A percentile compares a stretch with the other conserved stretches of the same genome.
These are phyloP conservation scores for Penicillium sp. DNA, from an alignment of 2,329 filamentous ascomycete genomes.

Conservation along the genomic window DNA sequence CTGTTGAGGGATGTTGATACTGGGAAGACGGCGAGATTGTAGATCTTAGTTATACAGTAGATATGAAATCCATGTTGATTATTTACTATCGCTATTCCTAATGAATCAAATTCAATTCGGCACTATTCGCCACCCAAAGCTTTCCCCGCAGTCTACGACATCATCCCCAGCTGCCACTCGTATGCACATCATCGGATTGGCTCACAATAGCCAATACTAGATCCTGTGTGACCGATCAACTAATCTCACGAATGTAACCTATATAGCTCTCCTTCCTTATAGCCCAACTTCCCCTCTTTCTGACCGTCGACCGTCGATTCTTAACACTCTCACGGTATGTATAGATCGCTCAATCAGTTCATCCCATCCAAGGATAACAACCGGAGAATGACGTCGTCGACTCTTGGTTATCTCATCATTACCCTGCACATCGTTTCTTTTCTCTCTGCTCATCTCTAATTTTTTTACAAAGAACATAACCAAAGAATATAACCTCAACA, in stretches of 20 bases:
- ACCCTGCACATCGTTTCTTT: conserved; percentile 7
- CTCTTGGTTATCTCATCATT: conserved; percentile 6
- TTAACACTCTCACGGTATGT: no score
- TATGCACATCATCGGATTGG: background rate
- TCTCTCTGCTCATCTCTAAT: background rate
- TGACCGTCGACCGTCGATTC: no score
- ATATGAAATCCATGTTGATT: no score
- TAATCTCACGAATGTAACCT: background rate
- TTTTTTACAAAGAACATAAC: background rate
- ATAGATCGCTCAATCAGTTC: background rate
- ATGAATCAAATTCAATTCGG: background rate
- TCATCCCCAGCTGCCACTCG: background rate
- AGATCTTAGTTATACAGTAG: background rate
- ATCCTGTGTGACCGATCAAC: background rate
- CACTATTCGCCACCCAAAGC: conserved; percentile 12
- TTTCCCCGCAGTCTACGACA: conserved; percentile 28
- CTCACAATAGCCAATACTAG: background rate
- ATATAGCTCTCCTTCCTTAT: background rate
- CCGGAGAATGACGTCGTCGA: conserved; percentile 26
- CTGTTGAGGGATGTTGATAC: conserved; percentile 23
- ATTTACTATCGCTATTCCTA: background rate
- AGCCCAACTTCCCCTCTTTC: conserved; percentile 3
- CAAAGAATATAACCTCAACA: conserved; percentile 7
- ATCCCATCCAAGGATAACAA: background rate
- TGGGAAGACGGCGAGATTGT: conserved; percentile 8